Base-by-base conservation (phyloP, 345 rosid genomes). In the Euphorbia pulcherrima region DNA sequence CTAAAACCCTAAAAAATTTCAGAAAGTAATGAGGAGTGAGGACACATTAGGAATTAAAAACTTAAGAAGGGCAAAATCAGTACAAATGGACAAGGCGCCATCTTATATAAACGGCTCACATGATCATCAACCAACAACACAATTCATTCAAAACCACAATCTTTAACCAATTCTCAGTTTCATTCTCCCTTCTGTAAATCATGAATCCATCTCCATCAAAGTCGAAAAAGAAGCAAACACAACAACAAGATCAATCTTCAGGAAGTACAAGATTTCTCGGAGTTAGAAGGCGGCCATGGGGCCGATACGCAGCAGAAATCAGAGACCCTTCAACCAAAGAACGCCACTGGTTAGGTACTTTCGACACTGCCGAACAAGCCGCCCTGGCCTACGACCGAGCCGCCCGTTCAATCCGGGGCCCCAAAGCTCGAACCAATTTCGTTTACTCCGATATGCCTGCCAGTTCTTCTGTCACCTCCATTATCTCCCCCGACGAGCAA, bases 261-360 rank as follows among this genome's bases (percentile, higher is more conserved):
- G 35, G 57, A 0, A 65, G 82, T 10, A 74, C 48, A 54, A 82
- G 85, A 74, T 90, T 86, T 79, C 79, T 90, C 14, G 96, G 96
- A 8, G 96, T 90, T 2, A 64, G 96, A 62, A 73, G 96, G n/a
- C 70, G 96, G 70, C 96, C 96, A 26, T 90, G 96, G 96, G 96
- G 92, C 10, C 78, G 92, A 68, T 89, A 89, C 60, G 92, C 96
- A 0, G 96, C 92, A 2, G 96, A 89, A 80, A 90, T 90, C 54
- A 74, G 96, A 72, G 89, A 90, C 82, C 96, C 96, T 28, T 76
- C 87, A 16, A 87, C 96, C 28, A 90, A 90, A 66, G 89, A 90
- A 73, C 85, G 92, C 74, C 96, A 86, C 75, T 90, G 96, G 96
- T 84, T 90, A 2, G 92, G 96, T 17, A 90, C 96, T 35, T 87